These are phyloP conservation scores for Phytophthora palmivora DNA, from an alignment of 352 stramenopile species.

Conservation along the genomic window DNA sequence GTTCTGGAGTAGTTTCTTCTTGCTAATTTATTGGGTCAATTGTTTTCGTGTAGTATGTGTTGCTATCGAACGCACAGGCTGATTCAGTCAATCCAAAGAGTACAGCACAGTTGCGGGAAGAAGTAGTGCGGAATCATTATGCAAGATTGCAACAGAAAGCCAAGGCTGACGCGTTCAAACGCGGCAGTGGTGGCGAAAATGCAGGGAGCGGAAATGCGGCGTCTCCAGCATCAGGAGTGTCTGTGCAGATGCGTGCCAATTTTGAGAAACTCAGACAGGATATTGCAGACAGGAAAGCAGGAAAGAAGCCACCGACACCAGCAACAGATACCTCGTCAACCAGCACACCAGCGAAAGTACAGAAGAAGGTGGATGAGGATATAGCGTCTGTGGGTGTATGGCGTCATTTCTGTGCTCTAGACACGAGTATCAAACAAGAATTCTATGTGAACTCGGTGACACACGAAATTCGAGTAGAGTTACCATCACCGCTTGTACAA, in stretches of 20 bases:
- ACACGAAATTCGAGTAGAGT: slow-evolving; percentile 73
- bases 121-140: slow-evolving; percentile 77
- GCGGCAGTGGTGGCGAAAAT: slow-evolving; percentile 26
- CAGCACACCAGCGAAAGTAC: slow-evolving; percentile 25
- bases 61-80: slow-evolving; percentile 81
- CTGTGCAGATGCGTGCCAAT: slow-evolving; percentile 71
- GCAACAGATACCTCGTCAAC: slow-evolving; percentile 20
- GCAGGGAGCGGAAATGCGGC: slow-evolving; percentile 30
- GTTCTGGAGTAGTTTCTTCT: background rate
- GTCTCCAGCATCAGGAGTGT: slow-evolving; percentile 45
- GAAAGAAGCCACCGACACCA: slow-evolving; percentile 34
- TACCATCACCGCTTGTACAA: slow-evolving; percentile 55
- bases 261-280: slow-evolving; percentile 80
- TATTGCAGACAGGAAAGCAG: slow-evolving; percentile 64
- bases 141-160: slow-evolving; percentile 71
- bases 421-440: slow-evolving; percentile 58
- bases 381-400: slow-evolving; percentile 51
- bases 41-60: slow-evolving; percentile 59
- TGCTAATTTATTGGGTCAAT: slow-evolving; percentile 9
- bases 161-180: slow-evolving; percentile 48
- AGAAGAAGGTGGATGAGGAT: slow-evolving; percentile 23
- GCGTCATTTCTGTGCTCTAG: slow-evolving; percentile 74
- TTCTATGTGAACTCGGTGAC: slow-evolving; percentile 85
- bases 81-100: slow-evolving; percentile 84
- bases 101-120: slow-evolving; percentile 58